These are phyloP conservation scores for Colletotrichum falcatum DNA, from an alignment of 2,329 filamentous ascomycete genomes.

Conservation along the genomic window DNA sequence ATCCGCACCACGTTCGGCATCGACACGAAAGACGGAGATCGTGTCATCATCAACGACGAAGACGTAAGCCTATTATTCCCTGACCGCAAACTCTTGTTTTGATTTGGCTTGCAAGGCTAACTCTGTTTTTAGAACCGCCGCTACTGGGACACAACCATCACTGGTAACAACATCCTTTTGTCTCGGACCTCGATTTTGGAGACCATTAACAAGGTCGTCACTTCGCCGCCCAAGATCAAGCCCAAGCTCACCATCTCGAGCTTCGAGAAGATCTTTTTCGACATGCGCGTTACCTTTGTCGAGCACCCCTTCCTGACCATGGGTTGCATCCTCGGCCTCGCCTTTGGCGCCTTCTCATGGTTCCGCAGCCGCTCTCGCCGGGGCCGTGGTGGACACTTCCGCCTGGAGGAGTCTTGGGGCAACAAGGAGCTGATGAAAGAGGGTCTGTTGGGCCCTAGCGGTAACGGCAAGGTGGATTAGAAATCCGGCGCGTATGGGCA, in stretches of 20 bases:
- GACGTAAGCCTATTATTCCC: slow-evolving; percentile 75
- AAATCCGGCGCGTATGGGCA: slow-evolving; percentile 13
- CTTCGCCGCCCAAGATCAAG: slow-evolving; percentile 76
- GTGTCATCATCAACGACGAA: slow-evolving; percentile 96
- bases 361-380: slow-evolving; percentile 66
- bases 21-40: slow-evolving; percentile 87
- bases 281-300: slow-evolving; percentile 68
- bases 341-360: slow-evolving; percentile 65
- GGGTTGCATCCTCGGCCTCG: slow-evolving; percentile 68
- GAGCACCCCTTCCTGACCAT: slow-evolving; percentile 71
- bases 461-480: slow-evolving; percentile 65
- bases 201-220: slow-evolving; percentile 79
- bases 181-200: slow-evolving; percentile 92
- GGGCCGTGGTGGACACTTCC: slow-evolving; percentile 69
- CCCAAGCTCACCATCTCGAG: slow-evolving; percentile 82
- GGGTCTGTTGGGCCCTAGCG: slow-evolving; percentile 65
- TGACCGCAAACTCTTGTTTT: not conserved
- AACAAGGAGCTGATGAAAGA: slow-evolving; percentile 72
- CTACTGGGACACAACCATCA: slow-evolving; percentile 94
- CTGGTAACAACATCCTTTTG: slow-evolving; percentile 89
- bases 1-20: slow-evolving; percentile 94
- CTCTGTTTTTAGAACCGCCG: slow-evolving; percentile 76
- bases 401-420: slow-evolving; percentile 67
- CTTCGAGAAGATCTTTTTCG: slow-evolving; percentile 78
- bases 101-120: not conserved